phyloP scores from a whole-genome alignment of 352 stramenopile genomes.

The Globisporangium paroecandrum region DNA sequence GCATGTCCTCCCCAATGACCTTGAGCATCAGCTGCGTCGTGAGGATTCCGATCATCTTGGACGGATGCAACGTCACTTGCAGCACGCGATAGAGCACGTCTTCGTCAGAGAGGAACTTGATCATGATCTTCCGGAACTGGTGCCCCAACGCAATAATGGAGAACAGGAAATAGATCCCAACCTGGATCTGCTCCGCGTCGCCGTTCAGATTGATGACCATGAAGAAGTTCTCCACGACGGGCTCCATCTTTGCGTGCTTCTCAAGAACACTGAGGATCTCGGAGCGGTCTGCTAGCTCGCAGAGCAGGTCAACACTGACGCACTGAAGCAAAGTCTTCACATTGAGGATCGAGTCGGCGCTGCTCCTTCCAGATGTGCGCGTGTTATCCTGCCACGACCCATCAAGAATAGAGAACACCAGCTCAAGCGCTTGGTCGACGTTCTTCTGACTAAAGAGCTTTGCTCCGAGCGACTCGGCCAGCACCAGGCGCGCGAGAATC shows the following conservation, averaged over 20 bases:
- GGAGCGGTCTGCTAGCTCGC: slow-evolving; percentile 51
- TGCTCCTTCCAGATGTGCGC: slow-evolving; percentile 1
- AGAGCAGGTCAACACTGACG: slow-evolving; percentile 65
- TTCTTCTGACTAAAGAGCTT: slow-evolving; percentile 86
- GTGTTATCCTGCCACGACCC: slow-evolving; percentile 42
- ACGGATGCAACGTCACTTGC: slow-evolving; percentile 66
- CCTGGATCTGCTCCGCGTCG: slow-evolving; percentile 48
- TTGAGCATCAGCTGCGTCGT: slow-evolving; percentile 55
- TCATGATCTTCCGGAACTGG: slow-evolving; percentile 59
- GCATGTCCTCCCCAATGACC: slow-evolving; percentile 57
- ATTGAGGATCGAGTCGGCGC: slow-evolving; percentile 30
- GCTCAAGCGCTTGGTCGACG: slow-evolving; percentile 63
- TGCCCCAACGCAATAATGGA: slow-evolving; percentile 46
- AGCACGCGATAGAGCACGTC: slow-evolving; percentile 67
- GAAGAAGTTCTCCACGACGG: slow-evolving; percentile 48
- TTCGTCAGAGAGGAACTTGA: slow-evolving; percentile 47
- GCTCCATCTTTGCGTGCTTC: slow-evolving; percentile 42
- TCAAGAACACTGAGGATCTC: slow-evolving; percentile 58
- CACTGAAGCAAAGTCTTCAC: slow-evolving; percentile 42
- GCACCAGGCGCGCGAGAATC: slow-evolving; percentile 68
- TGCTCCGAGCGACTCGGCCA: slow-evolving; percentile 65
- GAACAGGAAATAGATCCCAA: slow-evolving; percentile 63
- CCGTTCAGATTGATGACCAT: slow-evolving; percentile 70
- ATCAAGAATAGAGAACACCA: slow-evolving; percentile 71
- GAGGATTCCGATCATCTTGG: slow-evolving; percentile 51